phyloP scores from a whole-genome alignment of 176 grass and related monocot species.

The Areca catechu region DNA sequence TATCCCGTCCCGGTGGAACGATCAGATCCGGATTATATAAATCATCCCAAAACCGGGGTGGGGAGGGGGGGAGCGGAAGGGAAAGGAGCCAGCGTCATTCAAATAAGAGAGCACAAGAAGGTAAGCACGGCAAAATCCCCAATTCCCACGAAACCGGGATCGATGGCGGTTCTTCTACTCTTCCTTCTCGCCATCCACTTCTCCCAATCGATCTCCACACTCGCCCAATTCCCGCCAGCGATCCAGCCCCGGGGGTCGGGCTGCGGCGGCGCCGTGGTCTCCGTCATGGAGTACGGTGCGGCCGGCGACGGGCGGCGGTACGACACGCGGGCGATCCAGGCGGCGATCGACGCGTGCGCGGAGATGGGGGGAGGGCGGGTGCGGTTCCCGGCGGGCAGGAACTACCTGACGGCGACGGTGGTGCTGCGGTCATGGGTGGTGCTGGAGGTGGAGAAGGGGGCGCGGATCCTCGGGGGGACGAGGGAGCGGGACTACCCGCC shows the following conservation, averaged over 20 bases:
- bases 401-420: constrained; percentile 84
- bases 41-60: no score
- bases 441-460: constrained; percentile 52
- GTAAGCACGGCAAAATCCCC: no score
- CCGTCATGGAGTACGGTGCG: constrained; percentile 65
- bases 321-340: constrained; percentile 73
- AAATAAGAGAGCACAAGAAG: no score
- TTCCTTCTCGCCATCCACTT: neutral
- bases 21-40: no score
- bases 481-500: constrained; percentile 60
- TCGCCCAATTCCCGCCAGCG: neutral
- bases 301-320: constrained; percentile 46
- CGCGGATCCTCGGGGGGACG: constrained; percentile 68
- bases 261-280: constrained; percentile 34
- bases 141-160: no score
- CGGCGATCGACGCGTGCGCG: constrained; percentile 48
- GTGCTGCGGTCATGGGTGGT: constrained; percentile 60
- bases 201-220: neutral
- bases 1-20: no score
- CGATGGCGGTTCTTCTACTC: constrained; percentile 27
- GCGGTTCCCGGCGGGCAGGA: constrained; percentile 45
- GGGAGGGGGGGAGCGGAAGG: no score
- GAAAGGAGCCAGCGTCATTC: no score
- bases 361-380: constrained; percentile 53
- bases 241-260: neutral